These are phyloP conservation scores for Entomortierella lignicola DNA, from an alignment of 192 early-diverging fungal genomes.

Conservation along the genomic window DNA sequence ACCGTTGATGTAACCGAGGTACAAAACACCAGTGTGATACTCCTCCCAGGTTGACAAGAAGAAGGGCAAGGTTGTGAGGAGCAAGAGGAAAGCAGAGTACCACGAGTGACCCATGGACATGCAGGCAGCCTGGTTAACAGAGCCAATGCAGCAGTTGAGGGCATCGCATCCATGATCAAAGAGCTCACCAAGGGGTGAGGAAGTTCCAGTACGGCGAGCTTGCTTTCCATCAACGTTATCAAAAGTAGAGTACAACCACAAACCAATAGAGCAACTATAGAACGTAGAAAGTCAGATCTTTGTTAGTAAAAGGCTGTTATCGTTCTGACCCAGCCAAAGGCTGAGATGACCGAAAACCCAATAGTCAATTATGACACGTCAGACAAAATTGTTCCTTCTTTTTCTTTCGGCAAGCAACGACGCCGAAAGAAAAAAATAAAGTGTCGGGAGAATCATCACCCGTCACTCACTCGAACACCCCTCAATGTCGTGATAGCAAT, in stretches of 20 bases:
- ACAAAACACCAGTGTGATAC: slow-evolving; percentile 89
- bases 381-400: too few relatives aligned
- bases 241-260: slow-evolving; percentile 92
- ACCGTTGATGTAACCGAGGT: slow-evolving; percentile 86
- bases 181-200: slow-evolving; percentile 84
- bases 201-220: slow-evolving; percentile 81
- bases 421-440: too few relatives aligned
- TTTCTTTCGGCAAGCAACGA: too few relatives aligned
- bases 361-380: too few relatives aligned
- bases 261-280: slow-evolving; percentile 78
- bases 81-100: slow-evolving; percentile 68
- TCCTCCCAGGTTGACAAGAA: slow-evolving; percentile 92
- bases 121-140: slow-evolving; percentile 78
- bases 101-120: slow-evolving; percentile 79
- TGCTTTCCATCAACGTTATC: slow-evolving; percentile 92
- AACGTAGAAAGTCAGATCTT: too few relatives aligned
- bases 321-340: not conserved
- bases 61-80: slow-evolving; percentile 79
- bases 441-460: too few relatives aligned
- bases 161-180: slow-evolving; percentile 92
- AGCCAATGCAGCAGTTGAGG: slow-evolving; percentile 82
- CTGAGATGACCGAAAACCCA: too few relatives aligned
- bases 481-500: too few relatives aligned
- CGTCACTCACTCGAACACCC: too few relatives aligned
- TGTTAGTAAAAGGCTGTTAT: too few relatives aligned